A percentile compares a stretch with the other conserved stretches of the same genome.
Conservation (phyloP, 164 flowering plant species). For the Dillenia suffruticosa region DNA sequence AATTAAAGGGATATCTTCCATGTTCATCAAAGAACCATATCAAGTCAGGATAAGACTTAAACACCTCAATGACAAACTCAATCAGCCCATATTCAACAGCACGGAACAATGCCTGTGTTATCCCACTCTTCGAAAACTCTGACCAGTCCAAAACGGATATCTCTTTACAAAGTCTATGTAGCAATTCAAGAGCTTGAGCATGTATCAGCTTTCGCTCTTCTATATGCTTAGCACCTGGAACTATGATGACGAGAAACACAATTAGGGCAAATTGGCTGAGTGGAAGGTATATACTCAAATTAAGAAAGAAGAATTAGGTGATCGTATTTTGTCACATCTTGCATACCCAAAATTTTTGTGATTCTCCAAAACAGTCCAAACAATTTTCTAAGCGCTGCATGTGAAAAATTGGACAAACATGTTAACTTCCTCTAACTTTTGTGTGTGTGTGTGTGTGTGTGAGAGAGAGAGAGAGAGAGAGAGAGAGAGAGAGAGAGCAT, state of each 20-base stretch:
- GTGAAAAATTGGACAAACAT: background rate
- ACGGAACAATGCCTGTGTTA: background rate
- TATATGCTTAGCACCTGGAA: conserved; percentile 7
- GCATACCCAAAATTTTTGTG: background rate
- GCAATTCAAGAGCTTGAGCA: conserved; percentile 4
- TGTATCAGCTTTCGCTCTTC: conserved; percentile 3
- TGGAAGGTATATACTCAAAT: background rate
- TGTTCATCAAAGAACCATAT: background rate
- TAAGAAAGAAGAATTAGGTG: background rate
- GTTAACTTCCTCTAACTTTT: too few relatives aligned
- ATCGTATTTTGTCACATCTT: background rate
- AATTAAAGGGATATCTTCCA: conserved; percentile 3
- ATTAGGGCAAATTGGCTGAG: background rate
- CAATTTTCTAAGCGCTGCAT: background rate
- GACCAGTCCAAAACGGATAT: background rate
- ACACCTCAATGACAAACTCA: background rate
- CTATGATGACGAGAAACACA: background rate
- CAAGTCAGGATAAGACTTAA: background rate
- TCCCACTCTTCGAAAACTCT: background rate
- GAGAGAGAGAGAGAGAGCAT: too few relatives aligned
- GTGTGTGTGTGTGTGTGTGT: too few relatives aligned
- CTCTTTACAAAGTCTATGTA: conserved; percentile 1
- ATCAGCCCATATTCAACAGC: background rate
- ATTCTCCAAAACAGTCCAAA: background rate
- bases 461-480: too few relatives aligned